These are phyloP conservation scores for Clarkia xantiana DNA, from an alignment of 345 rosid genomes.

Conservation along the genomic window DNA sequence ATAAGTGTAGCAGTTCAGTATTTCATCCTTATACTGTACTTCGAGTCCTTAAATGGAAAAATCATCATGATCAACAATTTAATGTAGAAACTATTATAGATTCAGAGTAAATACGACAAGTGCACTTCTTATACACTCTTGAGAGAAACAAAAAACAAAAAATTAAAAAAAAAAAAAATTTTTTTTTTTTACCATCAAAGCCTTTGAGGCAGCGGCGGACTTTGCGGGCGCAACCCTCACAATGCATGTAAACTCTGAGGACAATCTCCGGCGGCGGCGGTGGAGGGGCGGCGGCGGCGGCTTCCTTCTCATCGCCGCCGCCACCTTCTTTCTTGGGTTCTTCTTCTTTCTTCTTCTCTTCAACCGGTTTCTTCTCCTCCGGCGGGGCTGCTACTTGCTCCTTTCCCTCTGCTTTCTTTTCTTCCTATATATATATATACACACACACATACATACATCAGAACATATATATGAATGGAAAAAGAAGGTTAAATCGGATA, in stretches of 20 bases:
- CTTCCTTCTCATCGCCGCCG: slow-evolving; percentile 13
- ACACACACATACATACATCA: background rate
- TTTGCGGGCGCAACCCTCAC: slow-evolving; percentile 94
- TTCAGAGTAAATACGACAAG: too few species aligned
- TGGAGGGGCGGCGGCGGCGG: slow-evolving; percentile 14
- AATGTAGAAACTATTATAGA: too few species aligned
- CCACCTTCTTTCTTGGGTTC: slow-evolving; percentile 24
- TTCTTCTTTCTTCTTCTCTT: slow-evolving; percentile 23
- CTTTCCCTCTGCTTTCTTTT: slow-evolving; percentile 35
- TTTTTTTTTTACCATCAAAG: slow-evolving; percentile 40
- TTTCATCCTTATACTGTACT: too few species aligned
- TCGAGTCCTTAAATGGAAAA: too few species aligned
- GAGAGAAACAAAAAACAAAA: too few species aligned
- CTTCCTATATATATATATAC: slow-evolving; percentile 24
- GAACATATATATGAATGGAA: background rate
- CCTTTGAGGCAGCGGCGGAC: slow-evolving; percentile 63
- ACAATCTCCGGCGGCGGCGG: slow-evolving; percentile 66
- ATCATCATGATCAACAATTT: too few species aligned
- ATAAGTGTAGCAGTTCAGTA: too few species aligned
- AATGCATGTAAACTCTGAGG: slow-evolving; percentile 82
- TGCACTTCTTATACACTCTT: too few species aligned
- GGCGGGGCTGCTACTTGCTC: slow-evolving; percentile 13
- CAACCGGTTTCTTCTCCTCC: background rate
- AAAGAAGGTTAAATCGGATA: background rate
- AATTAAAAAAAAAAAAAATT: too few species aligned